Conservation (phyloP, 2,329 filamentous ascomycete genomes). For the Orbilia ellipsospora region DNA sequence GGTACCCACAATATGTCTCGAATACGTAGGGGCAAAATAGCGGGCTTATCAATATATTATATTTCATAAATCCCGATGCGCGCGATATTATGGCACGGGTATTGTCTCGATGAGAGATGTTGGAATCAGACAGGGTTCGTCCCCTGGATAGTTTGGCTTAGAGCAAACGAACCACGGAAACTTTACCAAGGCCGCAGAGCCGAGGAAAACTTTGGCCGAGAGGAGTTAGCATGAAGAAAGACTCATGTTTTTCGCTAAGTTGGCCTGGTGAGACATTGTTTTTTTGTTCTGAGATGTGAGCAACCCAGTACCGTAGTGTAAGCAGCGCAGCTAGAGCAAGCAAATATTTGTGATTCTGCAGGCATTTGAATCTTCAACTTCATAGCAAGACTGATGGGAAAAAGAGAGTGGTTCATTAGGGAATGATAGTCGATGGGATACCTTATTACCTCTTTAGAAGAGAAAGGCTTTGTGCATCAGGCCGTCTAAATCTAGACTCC, state of each 20-base stretch:
- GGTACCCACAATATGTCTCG: constrained; percentile 31
- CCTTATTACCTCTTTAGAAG: not conserved
- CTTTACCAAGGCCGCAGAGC: constrained; percentile 21
- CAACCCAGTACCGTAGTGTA: too few species aligned
- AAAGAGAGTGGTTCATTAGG: too few species aligned
- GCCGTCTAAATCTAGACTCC: not conserved
- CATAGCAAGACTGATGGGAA: too few species aligned
- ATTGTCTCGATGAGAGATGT: not conserved
- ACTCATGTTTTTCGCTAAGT: too few species aligned
- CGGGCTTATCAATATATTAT: constrained; percentile 6
- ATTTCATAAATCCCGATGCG: constrained; percentile 13
- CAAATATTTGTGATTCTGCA: too few species aligned
- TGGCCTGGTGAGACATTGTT: not conserved
- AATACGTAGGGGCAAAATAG: constrained; percentile 17
- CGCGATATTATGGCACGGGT: not conserved
- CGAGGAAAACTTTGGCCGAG: too few species aligned
- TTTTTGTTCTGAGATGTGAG: not conserved
- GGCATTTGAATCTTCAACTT: too few species aligned
- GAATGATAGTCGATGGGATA: not conserved
- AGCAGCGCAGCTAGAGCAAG: too few species aligned
- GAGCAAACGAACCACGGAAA: constrained; percentile 16
- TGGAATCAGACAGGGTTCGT: constrained; percentile 6
- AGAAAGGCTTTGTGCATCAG: too few species aligned
- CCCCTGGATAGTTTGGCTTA: constrained; percentile 7
- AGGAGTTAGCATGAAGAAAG: constrained; percentile 5